These are phyloP conservation scores for Cetradonia linearis DNA, from an alignment of 495 filamentous ascomycete species.

Conservation along the genomic window DNA sequence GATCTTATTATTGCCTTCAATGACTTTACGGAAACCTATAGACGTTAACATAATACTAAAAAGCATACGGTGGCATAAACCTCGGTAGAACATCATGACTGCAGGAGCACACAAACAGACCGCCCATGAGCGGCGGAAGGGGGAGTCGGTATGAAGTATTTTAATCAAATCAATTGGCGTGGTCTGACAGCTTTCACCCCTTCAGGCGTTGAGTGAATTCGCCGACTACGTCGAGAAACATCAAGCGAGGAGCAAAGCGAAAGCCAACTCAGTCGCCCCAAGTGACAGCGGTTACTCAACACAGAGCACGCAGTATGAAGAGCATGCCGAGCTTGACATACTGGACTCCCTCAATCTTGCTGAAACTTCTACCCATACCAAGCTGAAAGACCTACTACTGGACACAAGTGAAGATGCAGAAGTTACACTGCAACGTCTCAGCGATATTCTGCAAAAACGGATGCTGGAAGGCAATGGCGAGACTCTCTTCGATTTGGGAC, in stretches of 20 bases:
- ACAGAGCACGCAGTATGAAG: conserved; percentile 42
- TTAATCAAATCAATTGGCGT: conserved; percentile 10
- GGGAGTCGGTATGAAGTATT: conserved; percentile 57
- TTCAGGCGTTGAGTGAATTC: conserved; percentile 88
- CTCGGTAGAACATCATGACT: conserved; percentile 37
- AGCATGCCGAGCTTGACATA: conserved; percentile 86
- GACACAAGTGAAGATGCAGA: conserved; percentile 48
- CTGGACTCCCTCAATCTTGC: conserved; percentile 76
- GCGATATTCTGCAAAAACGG: conserved; percentile 50
- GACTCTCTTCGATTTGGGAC: conserved; percentile 81
- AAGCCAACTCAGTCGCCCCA: conserved; percentile 29
- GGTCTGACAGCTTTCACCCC: conserved; percentile 8
- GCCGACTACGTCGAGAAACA: conserved; percentile 96
- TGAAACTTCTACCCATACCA: conserved; percentile 57
- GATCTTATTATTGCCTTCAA: conserved; percentile 4
- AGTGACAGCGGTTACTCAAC: conserved; percentile 39
- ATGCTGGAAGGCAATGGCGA: conserved; percentile 84
- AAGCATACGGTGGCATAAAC: conserved; percentile 9
- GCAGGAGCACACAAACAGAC: conserved; percentile 49
- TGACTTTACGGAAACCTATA: conserved; percentile 1
- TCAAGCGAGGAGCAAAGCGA: conserved; percentile 55
- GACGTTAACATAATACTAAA: conserved; percentile 9
- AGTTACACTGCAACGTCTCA: conserved; percentile 50
- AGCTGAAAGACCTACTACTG: conserved; percentile 68
- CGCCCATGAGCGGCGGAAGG: conserved; percentile 69